Percentiles rank a stretch among this genome's conserved stretches.
These are phyloP conservation scores for Boeremia exigua DNA, from an alignment of 2,329 filamentous ascomycete species.

Conservation along the genomic window DNA sequence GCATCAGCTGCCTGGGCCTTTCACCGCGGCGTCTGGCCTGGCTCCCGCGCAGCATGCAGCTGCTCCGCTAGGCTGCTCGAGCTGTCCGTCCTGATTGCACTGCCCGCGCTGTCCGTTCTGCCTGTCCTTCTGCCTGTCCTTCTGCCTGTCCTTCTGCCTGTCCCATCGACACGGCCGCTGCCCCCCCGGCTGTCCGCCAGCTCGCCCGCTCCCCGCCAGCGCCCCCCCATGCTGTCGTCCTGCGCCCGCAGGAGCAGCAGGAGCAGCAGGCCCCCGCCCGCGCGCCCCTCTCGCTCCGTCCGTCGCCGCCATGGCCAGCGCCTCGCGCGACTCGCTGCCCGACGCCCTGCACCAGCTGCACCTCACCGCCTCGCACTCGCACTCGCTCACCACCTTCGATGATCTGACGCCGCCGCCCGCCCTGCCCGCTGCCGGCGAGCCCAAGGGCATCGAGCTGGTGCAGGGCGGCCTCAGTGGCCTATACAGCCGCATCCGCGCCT, in stretches of 20 bases:
- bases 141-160: too few relatives aligned
- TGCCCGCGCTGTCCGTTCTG: too few relatives aligned
- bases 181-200: not conserved
- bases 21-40: too few relatives aligned
- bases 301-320: slow-evolving; percentile 33
- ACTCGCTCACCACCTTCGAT: slow-evolving; percentile 89
- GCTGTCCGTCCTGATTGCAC: too few relatives aligned
- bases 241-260: too few relatives aligned
- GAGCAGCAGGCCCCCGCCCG: not conserved
- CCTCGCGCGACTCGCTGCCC: slow-evolving; percentile 29
- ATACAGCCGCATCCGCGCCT: slow-evolving; percentile 84
- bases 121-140: too few relatives aligned
- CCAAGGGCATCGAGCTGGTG: slow-evolving; percentile 74
- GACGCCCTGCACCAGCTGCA: slow-evolving; percentile 80
- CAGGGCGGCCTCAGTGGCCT: slow-evolving; percentile 88
- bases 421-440: slow-evolving; percentile 65
- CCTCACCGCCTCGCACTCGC: slow-evolving; percentile 82
- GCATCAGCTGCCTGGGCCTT: too few relatives aligned
- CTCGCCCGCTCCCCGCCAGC: too few relatives aligned
- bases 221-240: too few relatives aligned
- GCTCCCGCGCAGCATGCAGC: too few relatives aligned
- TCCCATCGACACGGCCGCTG: not conserved
- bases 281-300: not conserved
- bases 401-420: slow-evolving; percentile 79
- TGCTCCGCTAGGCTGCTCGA: too few relatives aligned